These are phyloP conservation scores for Cinchona pubescens DNA, from an alignment of 257 asterid species.

Conservation along the genomic window DNA sequence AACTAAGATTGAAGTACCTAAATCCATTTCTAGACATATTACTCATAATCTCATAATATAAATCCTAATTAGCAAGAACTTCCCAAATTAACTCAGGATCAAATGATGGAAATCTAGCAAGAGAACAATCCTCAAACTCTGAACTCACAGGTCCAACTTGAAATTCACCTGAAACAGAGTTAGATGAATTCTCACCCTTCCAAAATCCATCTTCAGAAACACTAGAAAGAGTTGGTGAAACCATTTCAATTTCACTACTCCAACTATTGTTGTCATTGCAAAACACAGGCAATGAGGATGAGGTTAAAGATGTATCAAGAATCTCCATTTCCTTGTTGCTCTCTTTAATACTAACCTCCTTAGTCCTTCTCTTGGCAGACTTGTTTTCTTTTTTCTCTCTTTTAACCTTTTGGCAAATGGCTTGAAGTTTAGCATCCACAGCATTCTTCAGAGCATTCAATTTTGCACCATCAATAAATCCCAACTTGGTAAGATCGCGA, in stretches of 20 bases:
- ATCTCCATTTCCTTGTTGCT: conserved; percentile 19
- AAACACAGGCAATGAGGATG: conserved; percentile 13
- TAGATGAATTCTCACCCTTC: conserved; percentile 45
- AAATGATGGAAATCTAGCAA: conserved; percentile 80
- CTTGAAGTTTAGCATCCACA: conserved; percentile 85
- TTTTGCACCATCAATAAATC: conserved; percentile 48
- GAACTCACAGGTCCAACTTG: conserved; percentile 29
- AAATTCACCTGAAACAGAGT: conserved; percentile 38
- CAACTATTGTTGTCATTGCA: conserved; percentile 29
- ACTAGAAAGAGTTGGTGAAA: conserved; percentile 33
- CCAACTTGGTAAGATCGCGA: conserved; percentile 52
- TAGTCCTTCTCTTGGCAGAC: conserved; percentile 27
- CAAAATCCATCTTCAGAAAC: conserved; percentile 54
- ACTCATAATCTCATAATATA: background rate
- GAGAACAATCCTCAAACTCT: conserved; percentile 57
- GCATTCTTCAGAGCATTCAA: conserved; percentile 62
- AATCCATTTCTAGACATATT: background rate
- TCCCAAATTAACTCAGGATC: conserved; percentile 96
- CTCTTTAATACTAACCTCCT: conserved; percentile 4
- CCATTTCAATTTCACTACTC: conserved; percentile 26
- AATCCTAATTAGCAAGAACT: conserved; percentile 66
- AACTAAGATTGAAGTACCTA: background rate
- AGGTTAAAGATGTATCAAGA: conserved; percentile 29
- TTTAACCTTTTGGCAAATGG: conserved; percentile 69
- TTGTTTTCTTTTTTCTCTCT: conserved; percentile 44